Conservation (phyloP, 2,329 filamentous ascomycete species). For the Cylindrodendrum hubeiense region DNA sequence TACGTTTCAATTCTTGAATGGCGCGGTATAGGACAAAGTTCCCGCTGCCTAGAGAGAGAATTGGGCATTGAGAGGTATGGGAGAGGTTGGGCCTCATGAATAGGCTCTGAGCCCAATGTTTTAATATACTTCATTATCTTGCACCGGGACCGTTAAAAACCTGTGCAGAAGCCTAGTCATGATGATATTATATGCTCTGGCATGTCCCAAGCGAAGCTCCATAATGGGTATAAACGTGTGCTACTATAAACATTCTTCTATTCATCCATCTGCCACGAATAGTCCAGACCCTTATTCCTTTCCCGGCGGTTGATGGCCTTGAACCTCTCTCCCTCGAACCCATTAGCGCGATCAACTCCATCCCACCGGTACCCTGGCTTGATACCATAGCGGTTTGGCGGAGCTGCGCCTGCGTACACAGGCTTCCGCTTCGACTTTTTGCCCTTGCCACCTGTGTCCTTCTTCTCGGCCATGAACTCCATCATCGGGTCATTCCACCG, state of each 20-base stretch:
- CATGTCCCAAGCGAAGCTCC: constrained; percentile 13
- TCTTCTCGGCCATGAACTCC: constrained; percentile 74
- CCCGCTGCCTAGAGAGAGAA: not conserved
- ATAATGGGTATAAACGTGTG: constrained; percentile 37
- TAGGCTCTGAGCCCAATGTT: not conserved
- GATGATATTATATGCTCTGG: not conserved
- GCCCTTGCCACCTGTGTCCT: constrained; percentile 45
- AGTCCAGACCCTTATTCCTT: constrained; percentile 84
- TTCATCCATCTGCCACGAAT: constrained; percentile 97
- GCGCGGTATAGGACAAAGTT: not conserved
- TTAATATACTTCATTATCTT: constrained; percentile 11
- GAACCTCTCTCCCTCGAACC: constrained; percentile 94
- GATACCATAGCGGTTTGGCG: constrained; percentile 95
- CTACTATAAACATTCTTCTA: constrained; percentile 57
- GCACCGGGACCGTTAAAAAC: not conserved
- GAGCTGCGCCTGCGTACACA: constrained; percentile 81
- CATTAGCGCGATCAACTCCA: constrained; percentile 93
- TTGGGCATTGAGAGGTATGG: not conserved
- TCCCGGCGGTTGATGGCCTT: constrained; percentile 84
- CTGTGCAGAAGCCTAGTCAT: not conserved
- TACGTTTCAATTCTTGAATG: constrained; percentile 19
- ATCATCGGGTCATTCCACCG: constrained; percentile 97
- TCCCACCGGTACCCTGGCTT: constrained; percentile 95
- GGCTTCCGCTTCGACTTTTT: constrained; percentile 64
- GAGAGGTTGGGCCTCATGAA: not conserved